phyloP scores from a whole-genome alignment of 345 rosid species.

The Iberis pinnata region DNA sequence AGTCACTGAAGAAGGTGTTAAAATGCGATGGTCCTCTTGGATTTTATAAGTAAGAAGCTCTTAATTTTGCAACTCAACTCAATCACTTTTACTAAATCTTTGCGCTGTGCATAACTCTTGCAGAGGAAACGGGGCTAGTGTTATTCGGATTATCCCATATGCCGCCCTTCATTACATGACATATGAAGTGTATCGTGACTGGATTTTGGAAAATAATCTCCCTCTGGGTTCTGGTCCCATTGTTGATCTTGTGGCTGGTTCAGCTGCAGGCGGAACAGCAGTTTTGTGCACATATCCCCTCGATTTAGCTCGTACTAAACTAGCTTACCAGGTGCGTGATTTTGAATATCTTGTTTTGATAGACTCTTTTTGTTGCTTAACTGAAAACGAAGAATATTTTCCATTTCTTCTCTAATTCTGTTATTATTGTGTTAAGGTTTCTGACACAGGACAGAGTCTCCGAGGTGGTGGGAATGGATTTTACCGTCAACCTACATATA shows the following conservation, averaged over 20 bases:
- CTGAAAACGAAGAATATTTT: background rate
- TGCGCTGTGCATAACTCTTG: conserved; percentile 18
- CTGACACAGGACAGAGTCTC: conserved; percentile 37
- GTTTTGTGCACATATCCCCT: conserved; percentile 92
- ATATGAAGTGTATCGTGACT: conserved; percentile 80
- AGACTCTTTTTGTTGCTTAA: background rate
- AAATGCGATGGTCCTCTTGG: conserved; percentile 81
- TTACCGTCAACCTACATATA: conserved; percentile 51
- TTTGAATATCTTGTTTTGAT: background rate
- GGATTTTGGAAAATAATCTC: conserved; percentile 68
- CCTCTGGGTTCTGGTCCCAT: conserved; percentile 78
- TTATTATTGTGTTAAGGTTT: conserved; percentile 42
- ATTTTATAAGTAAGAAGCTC: conserved; percentile 62
- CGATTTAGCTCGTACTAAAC: conserved; percentile 93
- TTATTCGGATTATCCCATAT: conserved; percentile 85
- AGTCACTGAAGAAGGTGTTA: conserved; percentile 62
- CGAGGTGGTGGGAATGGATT: conserved; percentile 34
- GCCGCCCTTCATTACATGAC: conserved; percentile 97
- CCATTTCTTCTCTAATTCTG: conserved; percentile 9
- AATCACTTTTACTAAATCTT: conserved; percentile 13
- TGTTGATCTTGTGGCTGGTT: conserved; percentile 89
- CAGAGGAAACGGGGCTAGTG: conserved; percentile 98
- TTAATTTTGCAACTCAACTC: conserved; percentile 2
- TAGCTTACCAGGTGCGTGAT: conserved; percentile 80
- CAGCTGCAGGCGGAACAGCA: conserved; percentile 95